Evolutionary conservation across 257 asterid genomes (phyloP).

Genomic region (Cinchona pubescens): DNA sequence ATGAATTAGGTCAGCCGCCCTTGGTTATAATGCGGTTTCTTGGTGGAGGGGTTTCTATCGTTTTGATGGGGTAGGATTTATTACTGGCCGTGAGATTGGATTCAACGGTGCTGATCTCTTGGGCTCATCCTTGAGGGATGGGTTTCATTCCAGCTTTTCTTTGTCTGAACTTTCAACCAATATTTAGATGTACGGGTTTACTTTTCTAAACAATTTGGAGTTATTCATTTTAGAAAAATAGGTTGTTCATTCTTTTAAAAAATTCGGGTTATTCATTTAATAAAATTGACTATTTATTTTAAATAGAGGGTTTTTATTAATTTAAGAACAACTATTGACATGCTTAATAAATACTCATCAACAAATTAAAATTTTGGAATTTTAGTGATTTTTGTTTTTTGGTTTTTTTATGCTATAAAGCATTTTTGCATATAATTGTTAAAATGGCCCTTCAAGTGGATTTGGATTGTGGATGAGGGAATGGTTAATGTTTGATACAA

Average conservation of each 20-base stretch:
- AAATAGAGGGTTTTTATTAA: too few species aligned
- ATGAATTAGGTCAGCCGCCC: conserved; percentile 45
- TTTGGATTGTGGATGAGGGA: conserved; percentile 9
- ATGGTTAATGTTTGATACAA: conserved; percentile 7
- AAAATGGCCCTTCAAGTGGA: conserved; percentile 7
- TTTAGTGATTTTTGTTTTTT: conserved; percentile 5
- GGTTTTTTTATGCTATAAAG: not conserved
- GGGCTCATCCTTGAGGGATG: conserved; percentile 4
- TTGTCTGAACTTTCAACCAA: too few species aligned
- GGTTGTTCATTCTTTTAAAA: too few species aligned
- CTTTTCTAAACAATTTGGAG: too few species aligned
- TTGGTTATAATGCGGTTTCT: conserved; percentile 33
- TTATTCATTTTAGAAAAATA: too few species aligned
- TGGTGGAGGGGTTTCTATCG: conserved; percentile 49
- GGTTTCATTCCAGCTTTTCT: not conserved
- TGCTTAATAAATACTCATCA: too few species aligned
- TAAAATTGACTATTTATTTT: too few species aligned
- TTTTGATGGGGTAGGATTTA: conserved; percentile 23
- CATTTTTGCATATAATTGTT: conserved; percentile 7
- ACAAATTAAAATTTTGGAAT: too few species aligned
- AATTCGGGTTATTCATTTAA: too few species aligned
- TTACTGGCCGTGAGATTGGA: conserved; percentile 27
- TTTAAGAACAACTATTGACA: too few species aligned
- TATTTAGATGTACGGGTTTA: too few species aligned
- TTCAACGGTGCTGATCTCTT: conserved; percentile 18